Evolutionary conservation across 768 basidiomycete genomes (phyloP), one percentile per base, ranked within the genome.

Genomic region (Boletus reticulatus): DNA sequence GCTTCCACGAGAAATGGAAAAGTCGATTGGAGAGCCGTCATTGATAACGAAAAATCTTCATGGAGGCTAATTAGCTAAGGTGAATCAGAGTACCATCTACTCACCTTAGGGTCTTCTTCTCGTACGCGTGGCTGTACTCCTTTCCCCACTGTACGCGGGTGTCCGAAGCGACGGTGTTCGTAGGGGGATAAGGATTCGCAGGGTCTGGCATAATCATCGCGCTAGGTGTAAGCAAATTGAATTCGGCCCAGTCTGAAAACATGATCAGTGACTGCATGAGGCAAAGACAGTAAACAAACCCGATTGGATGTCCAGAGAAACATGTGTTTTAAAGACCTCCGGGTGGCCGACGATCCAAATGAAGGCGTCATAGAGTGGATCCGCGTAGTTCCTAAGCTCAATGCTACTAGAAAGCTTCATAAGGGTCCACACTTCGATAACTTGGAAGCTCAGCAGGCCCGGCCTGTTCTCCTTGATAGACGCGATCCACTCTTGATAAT

Each of bases 21-120:
- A 53, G 29, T 47, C 45, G 29, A 53, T 47, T 9, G 52, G 52
- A 22, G 52, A 53, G n/a, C 52, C 52, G 6, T 53, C 52, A 17
- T 53, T 53, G 20, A 48, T 12, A 38, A 53, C 45, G 17, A 39
- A 53, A 29, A 53, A 53, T 10, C 52, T 53, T 16, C 31, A 34
- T 32, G 7, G 9, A 8, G 1, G 17, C 38, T 9, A 2, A 17
- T n/a, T 17, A 17, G 9, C 4, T 1, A 39, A 29, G 27, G n/a
- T 17, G 17, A 39, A 17, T n/a, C 2, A 39, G 1, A 39, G 7
- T 17, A 39, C 17, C n/a, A 16, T 17, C 19, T 39, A 31, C 45
- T 31, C 19, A 46, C 45, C 45, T 46, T 7, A 46, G 45, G 14
- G 45, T 46, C 20, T 46, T 31, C 13, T 19, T 31, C 45, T 46